Percentiles rank a stretch among this genome's conserved stretches.
Conservation (phyloP, 257 asterid genomes). For the Anisodus acutangulus region DNA sequence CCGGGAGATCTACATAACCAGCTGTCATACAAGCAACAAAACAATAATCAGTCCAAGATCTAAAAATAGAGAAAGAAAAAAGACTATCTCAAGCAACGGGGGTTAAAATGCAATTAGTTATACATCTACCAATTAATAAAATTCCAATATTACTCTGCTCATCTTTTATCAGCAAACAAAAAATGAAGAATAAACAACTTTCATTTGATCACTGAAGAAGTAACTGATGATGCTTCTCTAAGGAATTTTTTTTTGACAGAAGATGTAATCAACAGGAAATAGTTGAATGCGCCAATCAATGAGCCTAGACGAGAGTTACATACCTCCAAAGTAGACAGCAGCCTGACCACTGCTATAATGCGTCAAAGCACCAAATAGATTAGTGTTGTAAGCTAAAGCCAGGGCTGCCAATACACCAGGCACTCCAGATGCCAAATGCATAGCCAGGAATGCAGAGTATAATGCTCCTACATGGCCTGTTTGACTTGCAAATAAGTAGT, state of each 20-base stretch:
- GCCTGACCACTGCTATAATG: constrained; percentile 99
- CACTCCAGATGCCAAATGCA: constrained; percentile 91
- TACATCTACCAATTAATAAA: neutral
- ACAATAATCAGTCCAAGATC: constrained; percentile 31
- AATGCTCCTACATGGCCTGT: constrained; percentile 96
- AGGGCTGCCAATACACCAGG: constrained; percentile 84
- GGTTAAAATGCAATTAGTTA: neutral
- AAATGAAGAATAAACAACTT: neutral
- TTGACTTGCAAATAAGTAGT: constrained; percentile 95
- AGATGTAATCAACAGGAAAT: no score
- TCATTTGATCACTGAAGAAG: neutral
- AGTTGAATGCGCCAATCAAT: neutral
- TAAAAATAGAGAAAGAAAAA: neutral
- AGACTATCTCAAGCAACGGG: neutral
- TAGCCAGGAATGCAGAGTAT: constrained; percentile 93
- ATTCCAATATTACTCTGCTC: no score
- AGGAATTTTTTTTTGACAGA: neutral
- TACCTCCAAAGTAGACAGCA: constrained; percentile 96
- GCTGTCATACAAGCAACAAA: constrained; percentile 53
- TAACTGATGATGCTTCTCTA: neutral
- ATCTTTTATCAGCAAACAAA: no score
- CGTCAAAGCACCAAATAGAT: constrained; percentile 88
- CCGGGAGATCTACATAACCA: constrained; percentile 93
- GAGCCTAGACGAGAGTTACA: constrained; percentile 5
- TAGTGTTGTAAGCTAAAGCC: constrained; percentile 88